These are phyloP conservation scores for Allium fistulosum DNA, from an alignment of 106 monocot genomes.

Conservation along the genomic window DNA sequence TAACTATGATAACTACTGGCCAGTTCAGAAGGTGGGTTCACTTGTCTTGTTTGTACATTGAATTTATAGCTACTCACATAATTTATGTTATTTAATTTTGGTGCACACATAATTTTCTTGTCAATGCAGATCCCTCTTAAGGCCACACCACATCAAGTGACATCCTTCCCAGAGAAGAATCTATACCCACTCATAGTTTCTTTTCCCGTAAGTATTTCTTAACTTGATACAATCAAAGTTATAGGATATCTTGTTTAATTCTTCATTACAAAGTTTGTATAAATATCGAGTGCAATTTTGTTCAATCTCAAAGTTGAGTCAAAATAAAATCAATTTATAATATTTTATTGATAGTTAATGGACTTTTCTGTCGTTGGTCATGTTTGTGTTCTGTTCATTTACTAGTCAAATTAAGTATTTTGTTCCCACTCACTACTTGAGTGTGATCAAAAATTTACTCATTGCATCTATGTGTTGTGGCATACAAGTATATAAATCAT, in stretches of 20 bases:
- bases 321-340: too few species aligned
- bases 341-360: too few species aligned
- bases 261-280: neutral
- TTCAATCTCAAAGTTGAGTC: too few species aligned
- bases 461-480: too few species aligned
- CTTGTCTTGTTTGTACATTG: neutral
- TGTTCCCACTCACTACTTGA: too few species aligned
- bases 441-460: too few species aligned
- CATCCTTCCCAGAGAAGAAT: conserved; percentile 81
- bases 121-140: conserved; percentile 74
- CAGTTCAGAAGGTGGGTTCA: conserved; percentile 76
- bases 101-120: neutral
- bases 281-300: neutral
- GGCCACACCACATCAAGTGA: conserved; percentile 93
- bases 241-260: neutral
- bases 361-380: too few species aligned
- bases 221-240: neutral
- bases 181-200: conserved; percentile 91
- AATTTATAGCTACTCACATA: neutral
- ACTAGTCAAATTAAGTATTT: too few species aligned
- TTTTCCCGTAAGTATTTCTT: conserved; percentile 64
- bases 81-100: neutral
- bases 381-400: too few species aligned
- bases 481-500: too few species aligned
- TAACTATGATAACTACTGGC: conserved; percentile 96